Conservation (phyloP, 2,329 filamentous ascomycete species). For the Penicillium freii region DNA sequence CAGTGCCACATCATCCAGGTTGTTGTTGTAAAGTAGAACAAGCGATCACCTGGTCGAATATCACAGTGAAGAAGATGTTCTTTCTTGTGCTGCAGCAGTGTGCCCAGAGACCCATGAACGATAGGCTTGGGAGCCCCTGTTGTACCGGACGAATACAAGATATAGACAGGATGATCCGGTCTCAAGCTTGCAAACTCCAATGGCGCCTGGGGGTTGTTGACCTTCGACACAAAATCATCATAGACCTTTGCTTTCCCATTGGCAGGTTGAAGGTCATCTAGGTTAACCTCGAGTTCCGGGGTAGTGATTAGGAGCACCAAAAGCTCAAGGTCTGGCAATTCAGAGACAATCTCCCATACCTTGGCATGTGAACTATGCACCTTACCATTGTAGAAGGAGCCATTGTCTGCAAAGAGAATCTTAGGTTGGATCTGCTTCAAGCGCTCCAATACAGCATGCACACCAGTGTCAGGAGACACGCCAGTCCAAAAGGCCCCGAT, state of each 20-base stretch:
- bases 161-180: conserved; percentile 86
- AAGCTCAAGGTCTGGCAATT: conserved; percentile 64
- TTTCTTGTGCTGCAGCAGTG: conserved; percentile 94
- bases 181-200: conserved; percentile 72
- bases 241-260: conserved; percentile 45
- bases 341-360: conserved; percentile 70
- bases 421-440: conserved; percentile 80
- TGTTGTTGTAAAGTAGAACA: conserved; percentile 93
- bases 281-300: conserved; percentile 36
- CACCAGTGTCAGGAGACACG: conserved; percentile 87
- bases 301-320: conserved; percentile 75
- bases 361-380: conserved; percentile 78
- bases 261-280: conserved; percentile 33
- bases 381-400: conserved; percentile 86
- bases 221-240: conserved; percentile 47
- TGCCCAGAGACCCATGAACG: conserved; percentile 85
- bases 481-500: conserved; percentile 90
- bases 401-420: conserved; percentile 83
- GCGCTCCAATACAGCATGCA: conserved; percentile 85
- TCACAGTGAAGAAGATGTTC: conserved; percentile 87
- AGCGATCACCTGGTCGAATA: conserved; percentile 66
- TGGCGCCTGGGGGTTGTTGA: conserved; percentile 37
- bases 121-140: conserved; percentile 89
- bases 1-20: conserved; percentile 99
- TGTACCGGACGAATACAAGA: conserved; percentile 90